phyloP scores from a whole-genome alignment of 139 green algal species.

The Chlorella sp. region DNA sequence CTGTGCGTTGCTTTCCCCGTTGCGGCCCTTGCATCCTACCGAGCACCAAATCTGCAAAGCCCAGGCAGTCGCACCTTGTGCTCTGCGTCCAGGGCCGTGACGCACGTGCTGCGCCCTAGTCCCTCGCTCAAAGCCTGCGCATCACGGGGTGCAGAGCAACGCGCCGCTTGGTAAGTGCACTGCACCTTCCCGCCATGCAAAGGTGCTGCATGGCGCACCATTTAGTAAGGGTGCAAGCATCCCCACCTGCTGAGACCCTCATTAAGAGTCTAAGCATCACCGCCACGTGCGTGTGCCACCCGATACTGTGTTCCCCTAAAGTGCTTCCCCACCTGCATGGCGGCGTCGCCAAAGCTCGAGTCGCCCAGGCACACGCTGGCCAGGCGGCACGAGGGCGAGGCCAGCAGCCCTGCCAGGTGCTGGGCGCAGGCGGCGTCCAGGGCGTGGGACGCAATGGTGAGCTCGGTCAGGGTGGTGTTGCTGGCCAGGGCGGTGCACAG shows the following conservation, averaged over 20 bases:
- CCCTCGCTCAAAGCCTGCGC: background rate
- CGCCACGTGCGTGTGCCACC: too few species aligned
- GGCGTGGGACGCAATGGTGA: background rate
- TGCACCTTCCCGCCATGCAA: too few species aligned
- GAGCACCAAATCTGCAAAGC: background rate
- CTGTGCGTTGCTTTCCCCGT: background rate
- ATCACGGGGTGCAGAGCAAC: too few species aligned
- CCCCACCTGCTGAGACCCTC: too few species aligned
- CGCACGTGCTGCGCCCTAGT: background rate
- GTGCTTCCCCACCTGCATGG: background rate
- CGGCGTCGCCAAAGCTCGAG: background rate
- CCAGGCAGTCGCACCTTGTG: background rate
- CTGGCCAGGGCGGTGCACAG: background rate
- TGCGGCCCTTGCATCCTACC: background rate
- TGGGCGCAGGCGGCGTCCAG: constrained; percentile 2
- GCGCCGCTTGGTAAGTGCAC: too few species aligned
- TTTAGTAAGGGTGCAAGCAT: too few species aligned
- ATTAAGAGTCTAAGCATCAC: too few species aligned
- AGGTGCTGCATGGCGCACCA: too few species aligned
- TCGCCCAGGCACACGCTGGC: background rate
- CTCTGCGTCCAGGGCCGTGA: constrained; percentile 2
- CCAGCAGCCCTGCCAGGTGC: background rate
- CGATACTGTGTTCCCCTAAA: background rate
- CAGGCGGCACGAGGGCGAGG: background rate
- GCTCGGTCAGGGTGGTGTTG: background rate